phyloP scores from a whole-genome alignment of 2,329 filamentous ascomycete species.

The Bertia moriformis region DNA sequence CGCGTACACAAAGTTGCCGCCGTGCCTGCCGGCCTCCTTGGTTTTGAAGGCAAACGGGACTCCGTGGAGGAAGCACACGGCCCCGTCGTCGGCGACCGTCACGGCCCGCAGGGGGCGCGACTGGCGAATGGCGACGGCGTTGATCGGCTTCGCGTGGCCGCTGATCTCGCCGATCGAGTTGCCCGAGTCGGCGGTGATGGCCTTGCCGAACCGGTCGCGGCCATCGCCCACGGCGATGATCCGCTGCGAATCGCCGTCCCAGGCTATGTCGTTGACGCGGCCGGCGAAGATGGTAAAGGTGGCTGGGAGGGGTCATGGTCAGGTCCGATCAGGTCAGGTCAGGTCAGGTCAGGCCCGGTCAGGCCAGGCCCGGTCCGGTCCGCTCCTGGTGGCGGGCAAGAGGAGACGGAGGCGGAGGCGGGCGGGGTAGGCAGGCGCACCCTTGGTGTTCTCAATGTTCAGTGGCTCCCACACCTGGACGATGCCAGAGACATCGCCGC shows the following conservation, averaged over 20 bases:
- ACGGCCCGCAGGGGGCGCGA: slow-evolving; percentile 83
- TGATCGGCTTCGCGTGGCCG: slow-evolving; percentile 81
- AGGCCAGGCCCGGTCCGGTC: too few species aligned
- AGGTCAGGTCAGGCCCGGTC: too few species aligned
- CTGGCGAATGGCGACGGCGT: slow-evolving; percentile 76
- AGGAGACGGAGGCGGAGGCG: background rate
- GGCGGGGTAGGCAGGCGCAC: slow-evolving; percentile 11
- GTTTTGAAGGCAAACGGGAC: slow-evolving; percentile 90
- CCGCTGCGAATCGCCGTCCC: slow-evolving; percentile 92
- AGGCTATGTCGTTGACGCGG: slow-evolving; percentile 88
- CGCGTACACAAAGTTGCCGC: slow-evolving; percentile 71
- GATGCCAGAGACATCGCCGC: slow-evolving; percentile 70
- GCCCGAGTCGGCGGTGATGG: slow-evolving; percentile 86
- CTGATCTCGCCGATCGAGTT: slow-evolving; percentile 91
- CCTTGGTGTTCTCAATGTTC: slow-evolving; percentile 71
- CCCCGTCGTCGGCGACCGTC: slow-evolving; percentile 80
- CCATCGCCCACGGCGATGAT: slow-evolving; percentile 94
- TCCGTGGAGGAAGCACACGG: slow-evolving; percentile 82
- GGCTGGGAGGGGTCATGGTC: too few species aligned
- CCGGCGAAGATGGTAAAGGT: slow-evolving; percentile 90
- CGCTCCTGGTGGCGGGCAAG: slow-evolving; percentile 28
- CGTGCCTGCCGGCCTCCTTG: slow-evolving; percentile 67
- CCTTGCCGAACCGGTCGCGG: slow-evolving; percentile 83
- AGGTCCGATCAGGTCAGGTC: too few species aligned
- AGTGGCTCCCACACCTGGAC: slow-evolving; percentile 90